phyloP scores from a whole-genome alignment of 208 protist genomes.

The Blastocrithidia nonstop region DNA sequence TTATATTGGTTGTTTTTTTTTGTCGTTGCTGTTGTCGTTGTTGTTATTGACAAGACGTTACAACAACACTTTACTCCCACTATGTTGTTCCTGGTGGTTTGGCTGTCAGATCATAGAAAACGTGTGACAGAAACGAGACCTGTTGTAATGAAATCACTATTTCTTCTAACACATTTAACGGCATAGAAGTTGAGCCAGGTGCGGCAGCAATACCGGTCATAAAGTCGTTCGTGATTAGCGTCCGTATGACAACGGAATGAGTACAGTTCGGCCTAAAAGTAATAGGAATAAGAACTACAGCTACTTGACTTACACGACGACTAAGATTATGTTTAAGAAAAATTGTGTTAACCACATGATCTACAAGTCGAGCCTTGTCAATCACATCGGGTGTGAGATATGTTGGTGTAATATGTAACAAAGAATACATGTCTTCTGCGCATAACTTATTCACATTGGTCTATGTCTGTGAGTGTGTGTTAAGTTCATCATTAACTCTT shows the following conservation, averaged over 20 bases:
- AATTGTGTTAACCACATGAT: conserved; percentile 71
- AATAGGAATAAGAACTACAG: conserved; percentile 86
- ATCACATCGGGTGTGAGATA: conserved; percentile 53
- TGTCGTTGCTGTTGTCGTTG: too few species aligned
- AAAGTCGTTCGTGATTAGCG: conserved; percentile 94
- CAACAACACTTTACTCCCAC: conserved; percentile 89
- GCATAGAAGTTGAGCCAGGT: conserved; percentile 74
- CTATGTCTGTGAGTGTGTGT: too few species aligned
- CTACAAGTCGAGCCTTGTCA: conserved; percentile 80
- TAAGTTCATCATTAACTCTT: too few species aligned
- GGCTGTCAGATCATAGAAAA: conserved; percentile 92
- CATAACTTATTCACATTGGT: too few species aligned
- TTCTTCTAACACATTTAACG: conserved; percentile 56
- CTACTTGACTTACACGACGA: conserved; percentile 83
- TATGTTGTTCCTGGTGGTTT: conserved; percentile 98
- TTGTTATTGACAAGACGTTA: too few species aligned
- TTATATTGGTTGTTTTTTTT: too few species aligned
- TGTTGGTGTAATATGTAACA: conserved; percentile 51
- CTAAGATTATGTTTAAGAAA: conserved; percentile 74
- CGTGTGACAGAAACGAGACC: conserved; percentile 74
- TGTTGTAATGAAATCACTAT: conserved; percentile 59
- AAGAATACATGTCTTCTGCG: conserved; percentile 7
- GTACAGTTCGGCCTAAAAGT: conserved; percentile 50
- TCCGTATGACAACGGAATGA: conserved; percentile 86
- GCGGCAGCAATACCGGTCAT: conserved; percentile 90